Evolutionary conservation across 495 filamentous ascomycete genomes (phyloP).

Genomic region (Hyaloscypha hepaticicola): DNA sequence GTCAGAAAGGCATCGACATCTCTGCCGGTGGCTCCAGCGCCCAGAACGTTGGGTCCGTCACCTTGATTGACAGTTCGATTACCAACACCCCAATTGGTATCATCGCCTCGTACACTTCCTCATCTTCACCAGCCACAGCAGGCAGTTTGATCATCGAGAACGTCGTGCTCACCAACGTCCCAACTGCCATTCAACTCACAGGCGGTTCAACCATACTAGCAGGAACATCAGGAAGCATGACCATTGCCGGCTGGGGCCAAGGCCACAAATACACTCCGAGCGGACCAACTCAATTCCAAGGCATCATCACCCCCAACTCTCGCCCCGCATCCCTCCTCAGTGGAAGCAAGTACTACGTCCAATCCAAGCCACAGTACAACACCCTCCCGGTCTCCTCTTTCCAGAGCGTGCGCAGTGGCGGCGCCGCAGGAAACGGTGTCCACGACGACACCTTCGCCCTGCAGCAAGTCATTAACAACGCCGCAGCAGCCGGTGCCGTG

Average conservation of each 20-base stretch:
- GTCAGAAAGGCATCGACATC: conserved; percentile 18
- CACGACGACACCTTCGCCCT: conserved; percentile 34
- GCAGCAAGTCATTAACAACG: conserved; percentile 31
- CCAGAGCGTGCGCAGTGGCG: conserved; percentile 52
- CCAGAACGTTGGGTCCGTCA: conserved; percentile 52
- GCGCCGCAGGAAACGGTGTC: conserved; percentile 38
- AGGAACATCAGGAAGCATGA: conserved; percentile 49
- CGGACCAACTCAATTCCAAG: conserved; percentile 13
- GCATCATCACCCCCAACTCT: conserved; percentile 19
- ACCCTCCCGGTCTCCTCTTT: conserved; percentile 39
- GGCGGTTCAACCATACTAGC: conserved; percentile 49
- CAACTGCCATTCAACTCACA: conserved; percentile 46
- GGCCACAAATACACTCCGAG: conserved; percentile 20
- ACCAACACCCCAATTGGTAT: conserved; percentile 49
- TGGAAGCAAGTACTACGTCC: conserved; percentile 58
- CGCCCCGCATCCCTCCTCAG: conserved; percentile 18
- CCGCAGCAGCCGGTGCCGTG: neutral
- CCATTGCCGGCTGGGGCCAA: conserved; percentile 20
- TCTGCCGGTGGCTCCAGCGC: conserved; percentile 5
- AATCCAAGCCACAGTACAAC: conserved; percentile 65
- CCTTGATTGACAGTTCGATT: conserved; percentile 60
- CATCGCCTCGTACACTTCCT: conserved; percentile 17
- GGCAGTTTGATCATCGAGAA: conserved; percentile 62
- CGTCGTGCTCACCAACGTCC: conserved; percentile 53
- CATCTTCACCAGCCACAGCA: conserved; percentile 28